These are phyloP conservation scores for Xylariaceae sp. DNA, from an alignment of 2,329 filamentous ascomycete genomes.

Conservation along the genomic window DNA sequence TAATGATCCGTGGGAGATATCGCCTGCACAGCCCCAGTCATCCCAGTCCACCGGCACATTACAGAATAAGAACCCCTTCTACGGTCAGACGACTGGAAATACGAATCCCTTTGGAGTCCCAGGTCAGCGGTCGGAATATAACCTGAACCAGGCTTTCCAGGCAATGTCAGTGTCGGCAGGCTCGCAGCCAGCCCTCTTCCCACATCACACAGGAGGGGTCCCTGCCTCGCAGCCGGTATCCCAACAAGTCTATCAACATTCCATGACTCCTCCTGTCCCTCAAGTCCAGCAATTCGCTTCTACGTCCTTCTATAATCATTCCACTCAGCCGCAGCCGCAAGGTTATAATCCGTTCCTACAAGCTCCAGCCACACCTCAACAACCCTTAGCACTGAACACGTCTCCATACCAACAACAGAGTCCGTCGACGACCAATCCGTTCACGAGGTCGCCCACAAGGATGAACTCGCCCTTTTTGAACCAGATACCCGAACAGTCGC, in stretches of 20 bases:
- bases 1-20: conserved; percentile 64
- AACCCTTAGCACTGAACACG: conserved; percentile 26
- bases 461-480: conserved; percentile 29
- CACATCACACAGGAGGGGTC: conserved; percentile 66
- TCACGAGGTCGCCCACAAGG: conserved; percentile 29
- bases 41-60: conserved; percentile 60
- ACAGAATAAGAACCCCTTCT: conserved; percentile 53
- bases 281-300: conserved; percentile 38
- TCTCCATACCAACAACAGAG: conserved; percentile 25
- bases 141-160: conserved; percentile 66
- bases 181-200: conserved; percentile 58
- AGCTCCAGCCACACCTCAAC: conserved; percentile 26
- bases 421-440: conserved; percentile 27
- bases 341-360: conserved; percentile 51
- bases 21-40: conserved; percentile 51
- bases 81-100: conserved; percentile 27
- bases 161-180: conserved; percentile 64
- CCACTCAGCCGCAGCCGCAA: conserved; percentile 35
- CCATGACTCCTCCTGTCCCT: conserved; percentile 39
- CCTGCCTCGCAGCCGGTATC: conserved; percentile 38
- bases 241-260: conserved; percentile 39
- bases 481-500: conserved; percentile 33
- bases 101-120: conserved; percentile 67
- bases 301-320: conserved; percentile 39
- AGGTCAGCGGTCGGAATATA: conserved; percentile 36